Percentiles rank a stretch among this genome's conserved stretches.
Conservation (phyloP, 148 eudicot species). For the Rhododendron vialii region DNA sequence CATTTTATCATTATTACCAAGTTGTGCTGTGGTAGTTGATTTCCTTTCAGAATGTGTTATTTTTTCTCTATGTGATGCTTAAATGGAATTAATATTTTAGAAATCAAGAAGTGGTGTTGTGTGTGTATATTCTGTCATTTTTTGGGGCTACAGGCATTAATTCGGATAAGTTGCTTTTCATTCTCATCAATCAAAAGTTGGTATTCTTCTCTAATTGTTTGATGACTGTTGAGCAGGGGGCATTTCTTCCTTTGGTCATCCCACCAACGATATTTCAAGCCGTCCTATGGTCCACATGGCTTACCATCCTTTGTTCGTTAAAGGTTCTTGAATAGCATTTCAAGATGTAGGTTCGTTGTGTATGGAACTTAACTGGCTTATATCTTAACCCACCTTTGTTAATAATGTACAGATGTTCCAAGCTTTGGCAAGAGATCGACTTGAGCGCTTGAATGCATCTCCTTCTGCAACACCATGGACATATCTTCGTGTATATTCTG, state of each 20-base stretch:
- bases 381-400: slow-evolving; percentile 1
- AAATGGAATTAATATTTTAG: not conserved
- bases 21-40: not conserved
- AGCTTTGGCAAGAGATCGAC: slow-evolving; percentile 97
- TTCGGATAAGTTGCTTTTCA: not conserved
- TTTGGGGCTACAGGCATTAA: not conserved
- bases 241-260: slow-evolving; percentile 86
- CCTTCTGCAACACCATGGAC: slow-evolving; percentile 92
- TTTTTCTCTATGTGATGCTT: not conserved
- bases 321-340: slow-evolving; percentile 48
- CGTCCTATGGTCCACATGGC: slow-evolving; percentile 80
- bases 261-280: slow-evolving; percentile 81
- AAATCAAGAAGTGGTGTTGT: not conserved
- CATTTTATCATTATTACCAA: not conserved
- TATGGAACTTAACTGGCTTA: slow-evolving; percentile 4
- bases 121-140: not conserved
- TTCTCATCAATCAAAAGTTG: not conserved
- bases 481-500: slow-evolving; percentile 94
- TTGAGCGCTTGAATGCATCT: slow-evolving; percentile 96
- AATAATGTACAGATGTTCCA: slow-evolving; percentile 77
- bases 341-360: slow-evolving; percentile 7
- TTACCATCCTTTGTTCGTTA: slow-evolving; percentile 70
- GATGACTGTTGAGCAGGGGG: slow-evolving; percentile 52
- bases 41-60: not conserved
- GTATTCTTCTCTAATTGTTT: not conserved